phyloP scores from a whole-genome alignment of 1,284 basidiomycete species.

The Bjerkandera adusta region DNA sequence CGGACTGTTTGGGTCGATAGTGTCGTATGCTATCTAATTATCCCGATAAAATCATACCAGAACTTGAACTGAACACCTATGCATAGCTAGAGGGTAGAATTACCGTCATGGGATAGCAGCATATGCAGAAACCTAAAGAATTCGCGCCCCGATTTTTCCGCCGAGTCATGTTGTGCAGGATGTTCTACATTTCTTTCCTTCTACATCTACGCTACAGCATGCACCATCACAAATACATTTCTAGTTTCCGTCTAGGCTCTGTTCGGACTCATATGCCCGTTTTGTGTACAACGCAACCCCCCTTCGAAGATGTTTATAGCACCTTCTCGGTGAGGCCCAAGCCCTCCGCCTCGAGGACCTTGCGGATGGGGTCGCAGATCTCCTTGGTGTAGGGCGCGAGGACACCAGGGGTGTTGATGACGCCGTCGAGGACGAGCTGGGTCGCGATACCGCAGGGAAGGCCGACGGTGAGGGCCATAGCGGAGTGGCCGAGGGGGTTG shows the following conservation, averaged over 20 bases:
- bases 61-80: no score
- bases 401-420: slow-evolving; percentile 79
- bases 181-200: no score
- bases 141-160: no score
- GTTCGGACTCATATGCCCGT: background rate
- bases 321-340: slow-evolving; percentile 77
- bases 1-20: no score
- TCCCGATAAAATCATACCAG: no score
- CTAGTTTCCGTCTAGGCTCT: background rate
- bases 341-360: slow-evolving; percentile 80
- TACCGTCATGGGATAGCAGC: no score
- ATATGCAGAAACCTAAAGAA: no score
- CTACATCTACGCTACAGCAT: no score
- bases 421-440: slow-evolving; percentile 80
- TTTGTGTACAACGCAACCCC: background rate
- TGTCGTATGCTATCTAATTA: no score
- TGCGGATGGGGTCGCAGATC: slow-evolving; percentile 81
- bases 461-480: slow-evolving; percentile 94
- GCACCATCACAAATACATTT: no score
- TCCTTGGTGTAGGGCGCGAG: slow-evolving; percentile 88
- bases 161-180: no score
- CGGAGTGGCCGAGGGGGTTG: slow-evolving; percentile 77
- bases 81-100: no score
- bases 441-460: slow-evolving; percentile 93
- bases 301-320: slow-evolving; percentile 48